These are phyloP conservation scores for Boletus subparvulus DNA, from an alignment of 768 basidiomycete genomes.

Conservation along the genomic window DNA sequence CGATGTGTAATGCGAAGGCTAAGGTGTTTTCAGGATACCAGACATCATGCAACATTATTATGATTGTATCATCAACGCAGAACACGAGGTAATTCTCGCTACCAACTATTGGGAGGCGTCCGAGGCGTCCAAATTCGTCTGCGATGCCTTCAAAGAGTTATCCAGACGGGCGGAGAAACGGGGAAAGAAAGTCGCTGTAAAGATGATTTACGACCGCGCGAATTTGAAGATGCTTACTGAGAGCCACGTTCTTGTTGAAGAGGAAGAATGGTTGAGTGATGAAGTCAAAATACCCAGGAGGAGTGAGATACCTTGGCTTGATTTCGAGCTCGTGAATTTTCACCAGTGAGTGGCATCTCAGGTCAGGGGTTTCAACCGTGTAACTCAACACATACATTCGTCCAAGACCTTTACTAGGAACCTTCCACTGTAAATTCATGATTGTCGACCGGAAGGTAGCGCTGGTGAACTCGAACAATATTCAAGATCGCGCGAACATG, in stretches of 20 bases:
- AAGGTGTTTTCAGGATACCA: slow-evolving; percentile 45
- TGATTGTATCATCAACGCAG: slow-evolving; percentile 57
- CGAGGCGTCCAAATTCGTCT: slow-evolving; percentile 49
- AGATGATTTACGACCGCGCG: slow-evolving; percentile 71
- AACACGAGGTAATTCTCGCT: slow-evolving; percentile 64
- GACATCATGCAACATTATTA: slow-evolving; percentile 74
- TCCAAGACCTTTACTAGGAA: slow-evolving; percentile 52
- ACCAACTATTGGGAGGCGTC: slow-evolving; percentile 64
- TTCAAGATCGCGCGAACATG: slow-evolving; percentile 54
- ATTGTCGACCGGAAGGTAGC: slow-evolving; percentile 68
- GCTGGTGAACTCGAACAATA: slow-evolving; percentile 65
- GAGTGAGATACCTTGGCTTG: slow-evolving; percentile 58
- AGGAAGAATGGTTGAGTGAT: slow-evolving; percentile 43
- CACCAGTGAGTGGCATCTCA: slow-evolving; percentile 34
- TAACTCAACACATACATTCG: not conserved
- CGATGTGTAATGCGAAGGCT: slow-evolving; percentile 3
- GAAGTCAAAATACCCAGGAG: slow-evolving; percentile 51
- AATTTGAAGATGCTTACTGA: slow-evolving; percentile 48
- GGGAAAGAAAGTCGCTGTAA: slow-evolving; percentile 54
- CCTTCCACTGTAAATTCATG: slow-evolving; percentile 72
- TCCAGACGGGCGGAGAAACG: slow-evolving; percentile 46
- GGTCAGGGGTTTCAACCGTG: not conserved
- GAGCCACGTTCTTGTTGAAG: slow-evolving; percentile 48
- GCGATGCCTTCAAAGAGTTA: slow-evolving; percentile 52
- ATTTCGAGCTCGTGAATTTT: slow-evolving; percentile 60